phyloP scores from a whole-genome alignment of 192 early-diverging fungal genomes.

The Funneliformis mosseae region DNA sequence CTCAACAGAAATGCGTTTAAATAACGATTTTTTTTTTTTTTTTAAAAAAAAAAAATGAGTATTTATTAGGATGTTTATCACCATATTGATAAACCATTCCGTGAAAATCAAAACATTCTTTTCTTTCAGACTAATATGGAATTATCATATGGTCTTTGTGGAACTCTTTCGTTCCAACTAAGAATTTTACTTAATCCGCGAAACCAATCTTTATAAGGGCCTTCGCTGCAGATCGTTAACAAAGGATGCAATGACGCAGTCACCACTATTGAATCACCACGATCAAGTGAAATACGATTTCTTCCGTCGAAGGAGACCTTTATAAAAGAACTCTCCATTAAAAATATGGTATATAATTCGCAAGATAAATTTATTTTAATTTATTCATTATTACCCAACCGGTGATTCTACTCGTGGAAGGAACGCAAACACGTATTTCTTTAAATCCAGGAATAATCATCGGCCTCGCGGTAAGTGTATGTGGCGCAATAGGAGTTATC shows the following conservation, averaged over 20 bases:
- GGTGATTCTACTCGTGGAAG: conserved; percentile 55
- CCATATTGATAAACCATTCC: too few species aligned
- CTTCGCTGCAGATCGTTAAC: conserved; percentile 72
- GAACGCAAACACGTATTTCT: conserved; percentile 71
- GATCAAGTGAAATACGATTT: conserved; percentile 77
- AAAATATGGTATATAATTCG: too few species aligned
- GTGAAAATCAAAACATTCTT: too few species aligned
- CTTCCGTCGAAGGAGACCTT: conserved; percentile 82
- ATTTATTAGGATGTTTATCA: too few species aligned
- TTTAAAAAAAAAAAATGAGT: too few species aligned
- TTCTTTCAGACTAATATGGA: too few species aligned
- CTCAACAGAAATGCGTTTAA: too few species aligned
- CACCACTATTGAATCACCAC: conserved; percentile 81
- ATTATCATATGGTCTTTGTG: background rate
- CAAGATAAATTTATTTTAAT: too few species aligned
- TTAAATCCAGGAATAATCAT: conserved; percentile 91
- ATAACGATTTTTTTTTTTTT: too few species aligned
- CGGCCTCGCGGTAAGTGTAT: conserved; percentile 89
- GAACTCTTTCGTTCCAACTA: conserved; percentile 73
- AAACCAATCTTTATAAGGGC: conserved; percentile 89
- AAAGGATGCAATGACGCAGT: conserved; percentile 84
- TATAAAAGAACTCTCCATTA: too few species aligned
- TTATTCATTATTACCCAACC: conserved; percentile 68
- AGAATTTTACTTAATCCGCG: conserved; percentile 74
- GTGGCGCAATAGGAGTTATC: conserved; percentile 88